Evolutionary conservation across 352 stramenopile genomes (phyloP), one percentile per base, ranked within the genome.

Genomic region (Pythium vanterpoolii): DNA sequence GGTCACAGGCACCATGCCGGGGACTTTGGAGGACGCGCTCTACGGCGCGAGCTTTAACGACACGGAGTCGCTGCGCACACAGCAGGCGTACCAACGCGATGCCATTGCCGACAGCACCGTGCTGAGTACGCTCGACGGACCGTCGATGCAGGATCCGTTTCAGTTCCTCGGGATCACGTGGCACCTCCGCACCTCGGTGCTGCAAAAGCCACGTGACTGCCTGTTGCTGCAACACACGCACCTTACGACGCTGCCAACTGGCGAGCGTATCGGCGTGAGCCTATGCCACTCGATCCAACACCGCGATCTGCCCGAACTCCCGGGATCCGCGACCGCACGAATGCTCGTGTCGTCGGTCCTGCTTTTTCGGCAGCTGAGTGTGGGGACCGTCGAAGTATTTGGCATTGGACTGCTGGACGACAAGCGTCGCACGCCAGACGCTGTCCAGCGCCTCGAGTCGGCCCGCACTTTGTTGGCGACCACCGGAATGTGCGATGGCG

Each of bases 241-340:
- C 4, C 7, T 52, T 4, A 27, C 33, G 1, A 45, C 14, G 28
- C 23, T 61, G n/a, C 27, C 16, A 0, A 28, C 33, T 10, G 74
- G 76, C 31, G 76, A 87, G 46, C 68, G 67, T 9, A 71, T 89
- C 57, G 73, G 71, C 1, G 76, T 83, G 60, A 71, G 62, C 7
- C 60, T 84, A 8, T 48, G 62, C 5, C 79, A 89, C 53, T 84
- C 76, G 14, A 69, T 89, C 42, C 54, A 75, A n/a, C 63, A 87
- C 13, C 65, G 60, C 1, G 75, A 80, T 49, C 49, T 84, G 14
- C 77, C 77, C 0, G 68, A 79, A 50, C 44, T 79, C 26, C 65
- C 48, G 10, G 59, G 69, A 5, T 49, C 61, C 0, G 60, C 58
- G 33, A 54, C 79, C 4, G 59, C 78, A 21, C 76, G 78, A 9